Conservation (phyloP, 2,329 filamentous ascomycete species). For the Aspergillus calidoustus region DNA sequence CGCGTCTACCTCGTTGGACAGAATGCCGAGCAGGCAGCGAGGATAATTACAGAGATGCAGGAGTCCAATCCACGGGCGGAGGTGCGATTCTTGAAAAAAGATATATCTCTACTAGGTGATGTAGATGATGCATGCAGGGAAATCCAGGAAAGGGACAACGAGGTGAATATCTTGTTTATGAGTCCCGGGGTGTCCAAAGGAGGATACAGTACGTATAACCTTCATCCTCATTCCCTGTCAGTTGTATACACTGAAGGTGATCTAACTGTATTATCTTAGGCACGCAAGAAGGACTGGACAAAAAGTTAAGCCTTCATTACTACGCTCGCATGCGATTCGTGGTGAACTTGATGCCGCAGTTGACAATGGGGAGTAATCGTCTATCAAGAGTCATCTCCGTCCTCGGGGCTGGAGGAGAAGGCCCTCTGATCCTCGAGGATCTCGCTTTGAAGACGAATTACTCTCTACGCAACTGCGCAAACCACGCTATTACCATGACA, state of each 20-base stretch:
- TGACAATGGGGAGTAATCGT: background rate
- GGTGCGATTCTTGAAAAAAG: conserved; percentile 55
- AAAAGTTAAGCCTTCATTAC: conserved; percentile 34
- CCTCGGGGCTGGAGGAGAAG: conserved; percentile 4
- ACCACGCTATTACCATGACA: conserved; percentile 9
- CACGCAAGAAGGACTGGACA: conserved; percentile 39
- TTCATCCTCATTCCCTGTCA: too few relatives aligned
- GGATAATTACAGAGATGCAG: conserved; percentile 50
- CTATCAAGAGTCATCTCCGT: conserved; percentile 5
- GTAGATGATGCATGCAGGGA: conserved; percentile 56
- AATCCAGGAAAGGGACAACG: conserved; percentile 43
- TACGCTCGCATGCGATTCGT: conserved; percentile 43
- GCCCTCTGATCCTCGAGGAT: conserved; percentile 4
- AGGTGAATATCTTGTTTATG: conserved; percentile 37
- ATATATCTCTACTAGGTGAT: conserved; percentile 56
- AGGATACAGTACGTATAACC: conserved; percentile 18
- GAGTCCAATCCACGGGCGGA: conserved; percentile 50
- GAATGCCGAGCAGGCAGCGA: conserved; percentile 37
- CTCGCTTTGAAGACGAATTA: conserved; percentile 5
- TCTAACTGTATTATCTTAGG: conserved; percentile 21
- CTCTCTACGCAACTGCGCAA: conserved; percentile 8
- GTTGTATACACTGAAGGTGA: too few relatives aligned
- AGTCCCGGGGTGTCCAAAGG: conserved; percentile 26
- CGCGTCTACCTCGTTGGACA: conserved; percentile 60
- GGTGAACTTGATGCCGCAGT: conserved; percentile 35